Base-by-base conservation (phyloP, 1,284 basidiomycete species). In the Naganishia liquefaciens region DNA sequence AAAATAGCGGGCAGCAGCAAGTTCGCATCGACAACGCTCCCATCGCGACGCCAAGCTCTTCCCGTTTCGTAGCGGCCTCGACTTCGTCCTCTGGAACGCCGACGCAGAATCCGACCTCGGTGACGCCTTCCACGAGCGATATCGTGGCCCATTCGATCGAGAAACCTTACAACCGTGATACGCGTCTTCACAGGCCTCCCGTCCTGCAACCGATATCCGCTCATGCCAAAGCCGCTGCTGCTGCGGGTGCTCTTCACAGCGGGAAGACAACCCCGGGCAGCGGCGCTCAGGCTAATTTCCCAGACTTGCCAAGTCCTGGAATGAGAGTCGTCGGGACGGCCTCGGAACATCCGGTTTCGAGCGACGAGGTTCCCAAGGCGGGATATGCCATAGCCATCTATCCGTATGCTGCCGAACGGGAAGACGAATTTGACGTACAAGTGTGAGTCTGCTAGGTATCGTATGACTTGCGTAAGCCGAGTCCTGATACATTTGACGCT, bases 391-490 rank as follows among this genome's bases (percentile, higher is more conserved):
- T 81, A 17, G 77, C 80, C 5, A 82, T 82, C 60, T 82, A 82
- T 65, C 81, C 81, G 54, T 97, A 97, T 79, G 90, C 92, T 85
- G 93, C 93, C 10, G 93, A 97, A 79, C 88, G 94, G 74, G 90
- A 92, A 55, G 95, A 99, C 77, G 96, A 99, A 77, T 98, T 98
- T 77, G 93, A 98, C 75, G 95, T 99, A 2, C 87, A 90, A 50
- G 93, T 98, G 90, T 93, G 75, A 80, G 90, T 86, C 2, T 3
- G 4, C 3, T 19, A 37, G n/a, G 15, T 6, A 1, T 27, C 13
- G 40, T 50, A 49, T 53, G 17, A 19, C 10, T 15, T 44, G 17
- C 42, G 9, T 40, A 40, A n/a, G 13, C n/a, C n/a, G 21, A n/a
- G 19, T 51, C 4, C 42, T 43, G 13, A 39, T 13, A 19, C 43